Evolutionary conservation across 768 basidiomycete species (phyloP), one percentile per base, ranked within the genome.

Genomic region (Daedaleopsis nitida): DNA sequence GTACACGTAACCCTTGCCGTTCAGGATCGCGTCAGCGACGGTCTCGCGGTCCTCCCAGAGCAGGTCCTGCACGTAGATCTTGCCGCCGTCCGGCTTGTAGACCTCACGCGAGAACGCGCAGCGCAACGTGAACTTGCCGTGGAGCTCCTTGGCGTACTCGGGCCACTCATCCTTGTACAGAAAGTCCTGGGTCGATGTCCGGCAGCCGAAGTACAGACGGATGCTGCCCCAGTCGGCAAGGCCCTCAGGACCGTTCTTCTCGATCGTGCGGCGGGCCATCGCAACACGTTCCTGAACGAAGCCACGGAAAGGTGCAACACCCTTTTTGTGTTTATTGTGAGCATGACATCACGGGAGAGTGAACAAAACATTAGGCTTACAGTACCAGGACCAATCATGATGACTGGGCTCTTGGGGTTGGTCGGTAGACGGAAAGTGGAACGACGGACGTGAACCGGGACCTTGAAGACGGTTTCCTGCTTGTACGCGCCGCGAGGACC

Each of bases 321-420:
- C 97, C 94, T 96, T 59, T 14, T 60, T 21, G 43, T 44, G 49
- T 47, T 52, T n/a, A n/a, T 24, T 43, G 35, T 66, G 37, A 65
- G 57, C 64, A 43, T 63, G 45, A 23, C 54, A 19, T 59, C 12
- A 45, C n/a, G 58, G 24, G 23, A 42, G 34, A n/a, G 52, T 49
- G 27, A 11, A 42, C 13, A 12, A 55, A 9, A 35, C 23, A 14
- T 9, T 57, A 27, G 42, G 84, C 92, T 78, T 73, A 96, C 95
- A 59, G 96, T 99, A 55, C 97, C 97, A 63, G 97, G 97, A 44
- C 97, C 97, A 73, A 99, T 86, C 97, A 99, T 98, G 76, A 99
- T 93, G 53, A 99, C 90, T 1, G 97, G 97, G 61, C 92, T 96
- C 82, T 97, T 98, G 38, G 97, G 97, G 73, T 94, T 95, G 17